Evolutionary conservation across 2,329 filamentous ascomycete genomes (phyloP).

Genomic region (Endothia cerciana): DNA sequence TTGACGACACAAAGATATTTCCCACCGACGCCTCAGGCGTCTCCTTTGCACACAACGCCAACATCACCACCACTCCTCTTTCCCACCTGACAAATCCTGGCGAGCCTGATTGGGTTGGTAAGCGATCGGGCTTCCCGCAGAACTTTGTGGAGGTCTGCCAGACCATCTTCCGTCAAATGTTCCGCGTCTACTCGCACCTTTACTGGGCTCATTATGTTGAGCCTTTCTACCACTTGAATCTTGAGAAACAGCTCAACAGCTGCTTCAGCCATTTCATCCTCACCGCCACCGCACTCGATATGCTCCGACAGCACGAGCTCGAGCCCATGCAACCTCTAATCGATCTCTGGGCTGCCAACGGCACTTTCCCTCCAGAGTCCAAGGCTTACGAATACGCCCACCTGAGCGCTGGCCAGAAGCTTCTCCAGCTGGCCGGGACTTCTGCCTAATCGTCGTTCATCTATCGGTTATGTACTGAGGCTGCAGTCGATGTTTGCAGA

Average conservation of each 20-base stretch:
- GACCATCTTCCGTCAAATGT: constrained; percentile 96
- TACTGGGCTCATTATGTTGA: constrained; percentile 95
- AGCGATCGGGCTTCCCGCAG: constrained; percentile 88
- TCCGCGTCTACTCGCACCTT: constrained; percentile 95
- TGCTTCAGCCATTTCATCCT: constrained; percentile 86
- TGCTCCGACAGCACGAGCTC: constrained; percentile 86
- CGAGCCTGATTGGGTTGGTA: constrained; percentile 81
- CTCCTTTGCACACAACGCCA: constrained; percentile 66
- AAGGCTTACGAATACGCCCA: constrained; percentile 70
- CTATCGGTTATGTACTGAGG: neutral
- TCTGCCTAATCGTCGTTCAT: neutral
- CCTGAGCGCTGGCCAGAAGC: constrained; percentile 60
- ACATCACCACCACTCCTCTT: constrained; percentile 61
- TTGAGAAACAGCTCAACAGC: constrained; percentile 82
- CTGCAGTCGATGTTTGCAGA: constrained; percentile 6
- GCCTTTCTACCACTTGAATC: constrained; percentile 81
- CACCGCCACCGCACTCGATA: constrained; percentile 77
- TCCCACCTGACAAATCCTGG: constrained; percentile 64
- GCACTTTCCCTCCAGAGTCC: constrained; percentile 79
- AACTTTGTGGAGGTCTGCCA: constrained; percentile 90
- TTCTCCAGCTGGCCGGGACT: constrained; percentile 52
- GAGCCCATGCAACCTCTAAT: constrained; percentile 96
- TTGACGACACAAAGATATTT: constrained; percentile 87
- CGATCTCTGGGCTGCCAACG: constrained; percentile 87
- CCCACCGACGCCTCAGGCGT: constrained; percentile 79